phyloP scores from a whole-genome alignment of 805 yeast species.

The Maudiozyma turicensis region DNA sequence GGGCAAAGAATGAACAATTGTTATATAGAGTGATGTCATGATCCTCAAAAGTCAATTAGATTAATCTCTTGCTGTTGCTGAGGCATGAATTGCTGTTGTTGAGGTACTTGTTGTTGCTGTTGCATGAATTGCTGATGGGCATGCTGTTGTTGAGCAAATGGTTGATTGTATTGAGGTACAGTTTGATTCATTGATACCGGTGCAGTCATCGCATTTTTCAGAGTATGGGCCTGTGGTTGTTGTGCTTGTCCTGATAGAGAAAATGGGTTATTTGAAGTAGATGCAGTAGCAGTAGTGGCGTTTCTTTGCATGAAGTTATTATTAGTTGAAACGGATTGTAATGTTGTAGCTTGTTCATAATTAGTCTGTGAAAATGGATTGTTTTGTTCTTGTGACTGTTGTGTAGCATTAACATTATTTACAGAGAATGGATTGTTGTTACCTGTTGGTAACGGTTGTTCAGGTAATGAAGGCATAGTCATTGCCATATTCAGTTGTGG shows the following conservation, averaged over 20 bases:
- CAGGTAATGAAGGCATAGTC: neutral
- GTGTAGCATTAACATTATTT: conserved; percentile 10
- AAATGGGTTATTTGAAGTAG: neutral
- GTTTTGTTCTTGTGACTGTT: conserved; percentile 2
- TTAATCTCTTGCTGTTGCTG: conserved; percentile 8
- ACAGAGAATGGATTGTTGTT: conserved; percentile 33
- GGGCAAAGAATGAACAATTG: no score
- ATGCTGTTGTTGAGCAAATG: neutral
- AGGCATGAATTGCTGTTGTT: conserved; percentile 3
- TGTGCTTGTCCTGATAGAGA: neutral
- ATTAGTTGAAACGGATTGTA: neutral
- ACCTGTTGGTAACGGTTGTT: conserved; percentile 11
- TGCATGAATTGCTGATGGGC: neutral
- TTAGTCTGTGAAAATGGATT: conserved; percentile 12
- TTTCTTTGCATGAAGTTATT: neutral
- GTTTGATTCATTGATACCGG: neutral
- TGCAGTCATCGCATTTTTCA: neutral
- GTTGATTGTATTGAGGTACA: neutral
- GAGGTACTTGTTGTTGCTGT: conserved; percentile 14
- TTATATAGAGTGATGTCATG: neutral
- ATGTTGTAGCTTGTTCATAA: neutral
- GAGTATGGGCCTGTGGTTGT: conserved; percentile 1
- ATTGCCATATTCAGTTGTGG: neutral
- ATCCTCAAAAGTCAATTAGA: conserved; percentile 23
- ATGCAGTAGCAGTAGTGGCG: neutral